Conservation (phyloP, 2,329 filamentous ascomycete species). For the Aciculosporium take region DNA sequence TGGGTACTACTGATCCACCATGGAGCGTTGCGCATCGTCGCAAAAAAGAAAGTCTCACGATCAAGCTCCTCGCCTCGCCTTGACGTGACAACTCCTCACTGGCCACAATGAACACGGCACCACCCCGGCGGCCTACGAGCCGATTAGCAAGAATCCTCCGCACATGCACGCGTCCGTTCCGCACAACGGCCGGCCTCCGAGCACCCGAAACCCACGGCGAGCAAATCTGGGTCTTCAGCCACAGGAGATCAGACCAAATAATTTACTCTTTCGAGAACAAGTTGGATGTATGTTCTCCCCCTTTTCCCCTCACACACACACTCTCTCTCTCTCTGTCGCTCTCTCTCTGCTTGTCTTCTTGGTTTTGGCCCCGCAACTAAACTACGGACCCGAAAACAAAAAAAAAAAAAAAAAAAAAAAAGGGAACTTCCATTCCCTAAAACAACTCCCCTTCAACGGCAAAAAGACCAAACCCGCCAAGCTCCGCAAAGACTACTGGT, state of each 20-base stretch:
- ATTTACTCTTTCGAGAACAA: constrained; percentile 36
- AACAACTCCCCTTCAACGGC: constrained; percentile 50
- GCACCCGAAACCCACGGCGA: constrained; percentile 34
- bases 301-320: no score
- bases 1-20: no score
- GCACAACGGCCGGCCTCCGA: constrained; percentile 14
- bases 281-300: constrained; percentile 26
- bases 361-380: no score
- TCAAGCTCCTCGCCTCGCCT: no score
- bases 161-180: constrained; percentile 27
- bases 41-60: no score
- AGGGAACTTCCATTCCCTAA: constrained; percentile 32
- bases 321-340: background rate
- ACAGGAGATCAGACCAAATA: constrained; percentile 35
- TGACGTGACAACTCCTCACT: no score
- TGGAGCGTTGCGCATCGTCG: background rate
- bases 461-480: constrained; percentile 51
- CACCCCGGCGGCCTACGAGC: constrained; percentile 20
- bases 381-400: background rate
- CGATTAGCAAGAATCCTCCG: constrained; percentile 29
- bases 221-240: constrained; percentile 41
- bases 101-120: constrained; percentile 24
- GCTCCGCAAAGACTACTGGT: constrained; percentile 55
- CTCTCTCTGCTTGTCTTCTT: background rate
- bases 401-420: background rate